phyloP scores from a whole-genome alignment of 2,329 filamentous ascomycete genomes.

The Nemania sp. region DNA sequence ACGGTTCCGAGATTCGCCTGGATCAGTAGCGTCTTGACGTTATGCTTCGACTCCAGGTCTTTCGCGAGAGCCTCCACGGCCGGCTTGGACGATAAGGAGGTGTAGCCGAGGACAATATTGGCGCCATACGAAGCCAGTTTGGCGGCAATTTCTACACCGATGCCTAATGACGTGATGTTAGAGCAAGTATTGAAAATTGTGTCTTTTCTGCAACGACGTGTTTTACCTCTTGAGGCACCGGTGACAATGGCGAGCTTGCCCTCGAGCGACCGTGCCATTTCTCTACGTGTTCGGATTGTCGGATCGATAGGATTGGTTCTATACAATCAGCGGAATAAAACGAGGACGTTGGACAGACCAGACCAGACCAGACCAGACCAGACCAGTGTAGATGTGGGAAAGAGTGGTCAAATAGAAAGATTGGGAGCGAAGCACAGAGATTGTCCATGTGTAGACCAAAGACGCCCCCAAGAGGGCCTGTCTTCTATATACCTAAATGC shows the following conservation, averaged over 20 bases:
- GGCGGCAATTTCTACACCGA: conserved; percentile 66
- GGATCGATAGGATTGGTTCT: too few relatives aligned
- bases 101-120: conserved; percentile 73
- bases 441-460: too few relatives aligned
- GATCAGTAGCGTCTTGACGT: conserved; percentile 63
- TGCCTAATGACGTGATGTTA: conserved; percentile 57
- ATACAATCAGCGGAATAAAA: too few relatives aligned
- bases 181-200: not conserved
- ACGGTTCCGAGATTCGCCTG: conserved; percentile 73
- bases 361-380: too few relatives aligned
- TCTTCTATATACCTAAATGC: too few relatives aligned
- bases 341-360: too few relatives aligned
- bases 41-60: conserved; percentile 60
- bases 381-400: too few relatives aligned
- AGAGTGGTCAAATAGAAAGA: too few relatives aligned
- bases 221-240: conserved; percentile 75
- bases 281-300: not conserved
- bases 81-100: conserved; percentile 47
- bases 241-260: conserved; percentile 81
- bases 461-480: too few relatives aligned
- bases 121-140: conserved; percentile 75
- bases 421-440: too few relatives aligned
- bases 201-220: not conserved
- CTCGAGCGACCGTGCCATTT: conserved; percentile 53
- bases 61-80: conserved; percentile 65